These are phyloP conservation scores for Xylaria flabelliformis DNA, from an alignment of 495 filamentous ascomycete species.

Conservation along the genomic window DNA sequence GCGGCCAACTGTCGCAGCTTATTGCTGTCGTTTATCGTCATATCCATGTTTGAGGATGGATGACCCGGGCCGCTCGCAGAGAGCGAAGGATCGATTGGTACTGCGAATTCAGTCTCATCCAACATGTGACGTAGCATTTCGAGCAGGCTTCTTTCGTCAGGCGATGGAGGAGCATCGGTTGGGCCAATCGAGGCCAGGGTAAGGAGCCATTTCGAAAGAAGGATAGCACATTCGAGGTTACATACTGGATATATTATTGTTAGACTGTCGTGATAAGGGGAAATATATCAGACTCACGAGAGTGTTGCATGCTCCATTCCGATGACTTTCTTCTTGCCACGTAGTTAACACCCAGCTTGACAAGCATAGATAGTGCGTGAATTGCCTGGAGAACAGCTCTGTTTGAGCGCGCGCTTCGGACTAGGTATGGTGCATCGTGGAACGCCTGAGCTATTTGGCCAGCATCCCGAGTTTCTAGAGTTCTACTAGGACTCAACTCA, in stretches of 20 bases:
- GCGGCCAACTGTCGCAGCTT: conserved; percentile 67
- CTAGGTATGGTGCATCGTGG: conserved; percentile 62
- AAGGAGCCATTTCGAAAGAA: conserved; percentile 63
- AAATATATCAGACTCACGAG: conserved; percentile 47
- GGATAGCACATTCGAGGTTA: conserved; percentile 72
- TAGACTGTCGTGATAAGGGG: not conserved
- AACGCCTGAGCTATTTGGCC: conserved; percentile 65
- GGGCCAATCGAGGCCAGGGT: conserved; percentile 53
- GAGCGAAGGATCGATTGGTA: conserved; percentile 58
- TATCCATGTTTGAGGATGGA: conserved; percentile 46
- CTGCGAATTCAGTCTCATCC: conserved; percentile 77
- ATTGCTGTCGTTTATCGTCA: conserved; percentile 51
- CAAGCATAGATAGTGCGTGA: conserved; percentile 70
- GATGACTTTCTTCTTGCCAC: conserved; percentile 72
- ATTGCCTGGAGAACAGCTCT: conserved; percentile 70
- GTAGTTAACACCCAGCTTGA: conserved; percentile 71
- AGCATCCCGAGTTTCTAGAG: conserved; percentile 67
- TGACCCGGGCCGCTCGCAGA: conserved; percentile 46
- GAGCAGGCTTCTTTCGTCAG: conserved; percentile 69
- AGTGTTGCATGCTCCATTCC: conserved; percentile 76
- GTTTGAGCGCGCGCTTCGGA: conserved; percentile 62
- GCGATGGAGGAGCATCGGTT: conserved; percentile 49
- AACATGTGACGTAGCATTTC: conserved; percentile 75
- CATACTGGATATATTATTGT: conserved; percentile 52
- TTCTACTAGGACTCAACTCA: conserved; percentile 67